Base-by-base conservation (phyloP, 352 stramenopile species). In the Phytophthora rubi region DNA sequence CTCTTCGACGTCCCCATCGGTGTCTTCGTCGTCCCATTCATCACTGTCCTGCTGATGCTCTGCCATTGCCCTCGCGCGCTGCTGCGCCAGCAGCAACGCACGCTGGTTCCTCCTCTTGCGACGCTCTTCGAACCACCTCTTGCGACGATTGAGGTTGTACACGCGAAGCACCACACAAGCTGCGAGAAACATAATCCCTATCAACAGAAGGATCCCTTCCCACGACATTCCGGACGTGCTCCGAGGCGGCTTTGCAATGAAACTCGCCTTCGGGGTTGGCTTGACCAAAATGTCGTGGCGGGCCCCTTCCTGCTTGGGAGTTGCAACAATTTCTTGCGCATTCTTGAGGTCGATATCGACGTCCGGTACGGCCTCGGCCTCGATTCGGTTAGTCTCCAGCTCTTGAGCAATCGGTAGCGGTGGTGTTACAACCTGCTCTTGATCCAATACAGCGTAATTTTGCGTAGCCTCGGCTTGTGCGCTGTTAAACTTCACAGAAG, bases 61-160 rank as follows among this genome's bases (percentile, higher is more conserved):
- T 52, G 57, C 39, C 56, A 72, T 57, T 48, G 62, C 49, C 21
- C 58, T 39, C 33, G 73, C 61, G 74, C 71, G 57, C 57, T 62
- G 62, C 63, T 73, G 68, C 37, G 73, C 73, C 44, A 67, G 21
- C 13, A 69, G 23, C 32, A 73, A 53, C 4, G 62, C 75, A 23
- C 75, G 77, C 10, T 65, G 63, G 9, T 81, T 68, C 13, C 82
- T 81, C 18, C 63, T 65, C 30, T 75, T 77, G 3, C 65, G 68
- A 56, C 80, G 79, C 30, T 79, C 42, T 6, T 75, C 76, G 45
- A 82, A 82, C 81, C 79, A 83, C 7, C 28, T 76, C 37, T 88
- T 90, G 30, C 81, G 78, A n/a, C 73, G 80, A 49, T 81, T 81
- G 7, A 82, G 65, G 6, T 76, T 89, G 45, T 76, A 83, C 21